Evolutionary conservation across 345 rosid species (phyloP), one percentile per base, ranked within the genome.

Genomic region (Gossypium longicalyx): DNA sequence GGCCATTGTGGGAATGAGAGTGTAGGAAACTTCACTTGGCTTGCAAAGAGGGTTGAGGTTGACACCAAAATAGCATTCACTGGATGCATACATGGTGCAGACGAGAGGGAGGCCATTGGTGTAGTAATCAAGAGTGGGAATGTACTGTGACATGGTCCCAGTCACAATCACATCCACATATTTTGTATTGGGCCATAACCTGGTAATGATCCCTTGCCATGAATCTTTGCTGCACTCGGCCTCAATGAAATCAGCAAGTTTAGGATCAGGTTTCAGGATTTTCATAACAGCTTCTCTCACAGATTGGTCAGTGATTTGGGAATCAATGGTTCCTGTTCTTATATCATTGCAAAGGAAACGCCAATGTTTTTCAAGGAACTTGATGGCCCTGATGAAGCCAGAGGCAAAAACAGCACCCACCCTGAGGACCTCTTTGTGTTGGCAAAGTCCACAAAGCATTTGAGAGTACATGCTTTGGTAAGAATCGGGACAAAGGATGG

Each of bases 81-180:
- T 93, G 15, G 99, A 95, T 29, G 98, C 99, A 77, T 95, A 95
- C 98, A 92, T 92, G 56, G 99, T 91, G 82, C 98, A 95, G 47
- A 95, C 97, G 43, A 95, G 86, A 66, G 99, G 98, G 79, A 95
- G 83, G 45, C 88, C 88, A 76, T 89, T 87, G 81, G 97, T 95
- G 22, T 93, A 93, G 73, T 86, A 91, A 80, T 95, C 99, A 65
- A 95, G 97, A 71, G 92, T 93, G 16, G 95, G 98, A 70, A 95
- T 95, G 29, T 95, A 95, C 76, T 95, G 99, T 74, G 98, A 95
- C 99, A 95, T 95, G 17, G 99, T 89, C 34, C 99, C 99, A 9
- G 99, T 95, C 87, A 93, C 98, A 79, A 95, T 93, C 68, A 95
- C 98, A 85, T 95, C 99, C 71, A 95, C 90, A 78, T 89, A 89